phyloP scores from a whole-genome alignment of 495 filamentous ascomycete genomes.

The Polyplosphaeria fusca region DNA sequence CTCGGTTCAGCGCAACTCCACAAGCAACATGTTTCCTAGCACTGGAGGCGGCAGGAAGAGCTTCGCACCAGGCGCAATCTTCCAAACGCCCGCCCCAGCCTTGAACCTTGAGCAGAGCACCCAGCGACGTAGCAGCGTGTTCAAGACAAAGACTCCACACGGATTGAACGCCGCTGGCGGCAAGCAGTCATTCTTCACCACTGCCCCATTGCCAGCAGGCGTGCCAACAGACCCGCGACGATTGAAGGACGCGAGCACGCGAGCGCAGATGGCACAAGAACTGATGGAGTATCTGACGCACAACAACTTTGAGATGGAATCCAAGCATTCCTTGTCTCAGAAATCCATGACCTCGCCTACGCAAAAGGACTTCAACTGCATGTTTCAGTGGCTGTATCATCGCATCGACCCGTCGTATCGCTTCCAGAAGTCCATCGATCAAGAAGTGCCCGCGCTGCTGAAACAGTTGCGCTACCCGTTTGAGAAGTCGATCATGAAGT shows the following conservation, averaged over 20 bases:
- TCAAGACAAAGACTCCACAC: slow-evolving; percentile 61
- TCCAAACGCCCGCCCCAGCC: slow-evolving; percentile 42
- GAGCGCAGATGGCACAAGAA: slow-evolving; percentile 79
- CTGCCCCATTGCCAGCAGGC: slow-evolving; percentile 71
- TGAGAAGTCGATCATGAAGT: slow-evolving; percentile 89
- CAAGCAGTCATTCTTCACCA: slow-evolving; percentile 83
- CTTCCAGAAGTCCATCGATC: slow-evolving; percentile 88
- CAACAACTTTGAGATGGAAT: slow-evolving; percentile 94
- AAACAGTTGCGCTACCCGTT: slow-evolving; percentile 94
- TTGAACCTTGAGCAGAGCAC: slow-evolving; percentile 43
- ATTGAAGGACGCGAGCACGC: slow-evolving; percentile 70
- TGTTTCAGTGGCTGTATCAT: slow-evolving; percentile 97
- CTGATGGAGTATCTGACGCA: slow-evolving; percentile 85
- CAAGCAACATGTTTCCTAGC: slow-evolving; percentile 63
- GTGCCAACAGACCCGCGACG: slow-evolving; percentile 86
- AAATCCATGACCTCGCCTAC: slow-evolving; percentile 91
- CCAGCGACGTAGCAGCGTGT: slow-evolving; percentile 84
- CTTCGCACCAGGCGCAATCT: slow-evolving; percentile 61
- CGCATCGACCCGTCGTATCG: slow-evolving; percentile 89
- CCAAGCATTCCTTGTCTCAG: slow-evolving; percentile 83
- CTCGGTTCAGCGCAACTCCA: slow-evolving; percentile 83
- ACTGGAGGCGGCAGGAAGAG: slow-evolving; percentile 58
- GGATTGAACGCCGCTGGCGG: slow-evolving; percentile 55
- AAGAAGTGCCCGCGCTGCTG: slow-evolving; percentile 84
- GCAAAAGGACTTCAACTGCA: slow-evolving; percentile 93